Evolutionary conservation across 164 flowering plant genomes (phyloP).

Genomic region (Umbilicus rupestris): DNA sequence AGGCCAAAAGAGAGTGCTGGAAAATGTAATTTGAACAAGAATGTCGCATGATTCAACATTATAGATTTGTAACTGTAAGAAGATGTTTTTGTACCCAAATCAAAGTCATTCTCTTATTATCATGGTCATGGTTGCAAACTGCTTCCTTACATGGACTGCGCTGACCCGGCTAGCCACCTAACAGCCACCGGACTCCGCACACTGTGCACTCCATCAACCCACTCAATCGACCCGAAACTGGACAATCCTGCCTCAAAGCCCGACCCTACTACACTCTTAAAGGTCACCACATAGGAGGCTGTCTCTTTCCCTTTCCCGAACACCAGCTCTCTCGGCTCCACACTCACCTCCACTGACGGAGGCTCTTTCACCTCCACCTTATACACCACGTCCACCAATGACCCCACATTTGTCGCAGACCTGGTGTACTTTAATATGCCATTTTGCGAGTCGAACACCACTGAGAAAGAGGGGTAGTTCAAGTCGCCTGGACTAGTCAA

Average conservation of each 20-base stretch:
- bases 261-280: constrained; percentile 20
- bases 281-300: constrained; percentile 50
- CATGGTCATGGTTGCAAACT: no score
- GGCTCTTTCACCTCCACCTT: constrained; percentile 47
- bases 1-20: no score
- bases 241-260: constrained; percentile 5
- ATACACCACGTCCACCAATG: constrained; percentile 38
- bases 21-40: no score
- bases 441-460: constrained; percentile 27
- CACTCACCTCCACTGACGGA: constrained; percentile 36
- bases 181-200: constrained; percentile 80
- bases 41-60: no score
- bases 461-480: constrained; percentile 84
- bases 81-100: no score
- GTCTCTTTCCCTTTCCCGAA: constrained; percentile 31
- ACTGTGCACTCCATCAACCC: constrained; percentile 64
- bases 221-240: constrained; percentile 54
- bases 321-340: constrained; percentile 56
- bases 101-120: no score
- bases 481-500: constrained; percentile 54
- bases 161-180: constrained; percentile 22
- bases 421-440: constrained; percentile 40
- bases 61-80: no score
- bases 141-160: constrained; percentile 21
- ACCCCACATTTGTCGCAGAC: constrained; percentile 68